Evolutionary conservation across 73 alveolate genomes (phyloP), one percentile per base, ranked within the genome.

Genomic region (Paramecium biaurelia): DNA sequence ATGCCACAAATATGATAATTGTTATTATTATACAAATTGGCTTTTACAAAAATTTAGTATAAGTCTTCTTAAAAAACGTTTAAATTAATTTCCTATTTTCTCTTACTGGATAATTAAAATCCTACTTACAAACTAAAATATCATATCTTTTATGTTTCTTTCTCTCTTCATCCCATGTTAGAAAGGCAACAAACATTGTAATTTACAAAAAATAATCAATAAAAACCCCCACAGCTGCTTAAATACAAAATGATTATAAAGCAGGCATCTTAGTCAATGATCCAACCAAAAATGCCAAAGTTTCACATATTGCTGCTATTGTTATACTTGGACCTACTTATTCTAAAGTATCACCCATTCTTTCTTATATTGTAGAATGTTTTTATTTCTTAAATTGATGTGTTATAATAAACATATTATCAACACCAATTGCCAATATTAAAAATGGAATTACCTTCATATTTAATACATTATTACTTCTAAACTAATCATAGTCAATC

Each of bases 391-490:
- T 72, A 37, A 94, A 93, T 18, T 93, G 94, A 49, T 96, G 94
- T 35, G 98, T 90, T 15, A 97, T 97, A 92, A 97, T 96, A 92
- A 97, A 97, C 99, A 97, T 97, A 89, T 97, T 97, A 89, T 97
- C 99, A 59, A 97, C 99, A 20, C 99, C 99, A 88, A 97, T 97
- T 57, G 99, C 99, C 86, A 97, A 74, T 26, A 97, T 95, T 63
- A 97, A 87, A 89, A 97, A 97, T 20, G 99, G 99, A 47, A 97
- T 98, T 89, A 97, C 99, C 90, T 97, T 97, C 14, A 18, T 14
- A 18, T 7, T 24, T 3, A 1, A 2, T 23, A 35, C 5, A 45
- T 45, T 12, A 11, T 10, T 49, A 84, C 85, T 23, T 23, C 87
- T 18, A 96, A 92, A 23, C 98, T 92, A 68, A 97, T 97, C 97